Percentiles rank a stretch among this genome's conserved stretches.
Conservation (phyloP, 129 eudicot genomes). For the carrot (Daucus carota) region DH1_v3.0 NC_030381.2:3856501-3857000, state of each 20-base stretch:
- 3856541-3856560: slow-evolving; percentile 21
- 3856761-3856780: neutral
- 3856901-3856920: slow-evolving; percentile 16
- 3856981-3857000: neutral
- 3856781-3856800: neutral
- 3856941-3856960: neutral
- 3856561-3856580: slow-evolving; percentile 26
- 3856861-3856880: slow-evolving; percentile 13
- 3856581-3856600: neutral
- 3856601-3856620: neutral
- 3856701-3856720: neutral
- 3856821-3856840: neutral
- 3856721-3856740: neutral
- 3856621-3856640: neutral
- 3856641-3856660: neutral
- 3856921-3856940: slow-evolving; percentile 6
- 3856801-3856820: neutral
- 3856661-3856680: neutral
- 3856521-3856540: slow-evolving; percentile 26
- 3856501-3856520: slow-evolving; percentile 27
- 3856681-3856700: neutral
- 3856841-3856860: slow-evolving; percentile 18
- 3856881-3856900: slow-evolving; percentile 22
- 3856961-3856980: neutral
- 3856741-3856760: neutral